Percentiles rank a stretch among this genome's conserved stretches.
phyloP scores from a whole-genome alignment of 306 rosid genomes.

The Begonia loranthoides region DNA sequence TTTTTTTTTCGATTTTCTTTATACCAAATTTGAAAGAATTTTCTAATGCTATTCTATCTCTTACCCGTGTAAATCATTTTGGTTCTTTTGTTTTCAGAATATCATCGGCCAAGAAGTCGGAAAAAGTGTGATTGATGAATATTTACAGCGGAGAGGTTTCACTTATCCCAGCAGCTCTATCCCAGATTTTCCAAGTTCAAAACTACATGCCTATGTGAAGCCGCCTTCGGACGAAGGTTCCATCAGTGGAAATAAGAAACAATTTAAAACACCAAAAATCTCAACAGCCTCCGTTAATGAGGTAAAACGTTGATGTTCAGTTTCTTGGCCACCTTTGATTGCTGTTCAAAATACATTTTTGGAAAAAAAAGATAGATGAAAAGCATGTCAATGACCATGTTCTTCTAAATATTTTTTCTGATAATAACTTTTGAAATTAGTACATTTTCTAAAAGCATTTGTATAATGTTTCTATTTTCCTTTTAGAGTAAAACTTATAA shows the following conservation, averaged over 20 bases:
- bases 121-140: slow-evolving; percentile 67
- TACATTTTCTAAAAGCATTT: too few species aligned
- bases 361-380: too few species aligned
- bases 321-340: too few species aligned
- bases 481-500: slow-evolving; percentile 16
- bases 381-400: too few species aligned
- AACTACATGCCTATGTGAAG: slow-evolving; percentile 73
- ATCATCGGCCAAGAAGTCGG: slow-evolving; percentile 78
- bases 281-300: slow-evolving; percentile 17
- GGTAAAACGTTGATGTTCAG: slow-evolving; percentile 13
- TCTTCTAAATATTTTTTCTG: too few species aligned
- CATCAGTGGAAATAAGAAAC: slow-evolving; percentile 44
- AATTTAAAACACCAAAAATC: slow-evolving; percentile 33
- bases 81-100: slow-evolving; percentile 39
- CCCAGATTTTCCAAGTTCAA: slow-evolving; percentile 29
- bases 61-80: neutral
- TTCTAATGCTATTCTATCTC: neutral
- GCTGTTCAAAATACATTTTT: too few species aligned
- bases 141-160: slow-evolving; percentile 47
- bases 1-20: too few species aligned
- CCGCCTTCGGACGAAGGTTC: slow-evolving; percentile 50
- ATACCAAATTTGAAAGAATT: too few species aligned
- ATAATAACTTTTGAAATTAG: too few species aligned
- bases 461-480: too few species aligned
- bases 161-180: slow-evolving; percentile 23